Conservation (phyloP, 495 filamentous ascomycete species). For the Aeminium ludgeri region DNA sequence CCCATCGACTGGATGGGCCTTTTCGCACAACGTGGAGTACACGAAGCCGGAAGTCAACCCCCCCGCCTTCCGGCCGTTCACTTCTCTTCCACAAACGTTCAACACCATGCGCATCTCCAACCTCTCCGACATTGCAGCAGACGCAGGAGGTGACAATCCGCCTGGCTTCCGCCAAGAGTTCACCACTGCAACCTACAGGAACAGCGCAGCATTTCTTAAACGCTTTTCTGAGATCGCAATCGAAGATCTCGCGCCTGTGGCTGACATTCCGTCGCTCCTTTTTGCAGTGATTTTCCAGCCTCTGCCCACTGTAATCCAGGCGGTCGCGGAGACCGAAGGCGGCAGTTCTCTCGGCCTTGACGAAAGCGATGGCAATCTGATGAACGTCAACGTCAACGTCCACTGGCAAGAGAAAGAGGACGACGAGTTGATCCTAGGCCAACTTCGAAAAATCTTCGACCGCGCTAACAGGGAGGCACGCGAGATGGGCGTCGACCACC, state of each 20-base stretch:
- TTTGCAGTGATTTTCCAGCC: conserved; percentile 6
- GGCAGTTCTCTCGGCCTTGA: too few relatives aligned
- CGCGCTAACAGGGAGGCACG: conserved; percentile 17
- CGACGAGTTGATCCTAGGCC: conserved; percentile 4
- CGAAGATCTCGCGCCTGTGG: conserved; percentile 1
- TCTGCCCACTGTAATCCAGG: conserved; percentile 4
- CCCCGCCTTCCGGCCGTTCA: conserved; percentile 5
- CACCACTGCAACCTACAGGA: conserved; percentile 5
- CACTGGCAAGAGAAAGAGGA: conserved; percentile 5
- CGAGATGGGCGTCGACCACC: conserved; percentile 16
- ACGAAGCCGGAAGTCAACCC: background rate
- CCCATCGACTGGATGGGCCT: background rate
- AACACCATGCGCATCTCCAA: background rate
- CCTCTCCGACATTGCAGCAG: background rate
- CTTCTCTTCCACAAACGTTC: conserved; percentile 1
- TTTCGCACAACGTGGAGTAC: conserved; percentile 7
- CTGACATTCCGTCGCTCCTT: background rate
- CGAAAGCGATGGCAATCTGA: background rate
- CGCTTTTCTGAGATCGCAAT: conserved; percentile 7
- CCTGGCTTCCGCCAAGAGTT: background rate
- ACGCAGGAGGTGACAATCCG: background rate
- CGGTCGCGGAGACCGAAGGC: too few relatives aligned
- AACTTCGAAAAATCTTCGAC: too few relatives aligned
- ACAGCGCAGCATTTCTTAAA: conserved; percentile 1
- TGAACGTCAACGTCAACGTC: background rate